Evolutionary conservation across 1,284 basidiomycete genomes (phyloP), one percentile per base, ranked within the genome.

Genomic region (Tetrapyrgos nigripes): DNA sequence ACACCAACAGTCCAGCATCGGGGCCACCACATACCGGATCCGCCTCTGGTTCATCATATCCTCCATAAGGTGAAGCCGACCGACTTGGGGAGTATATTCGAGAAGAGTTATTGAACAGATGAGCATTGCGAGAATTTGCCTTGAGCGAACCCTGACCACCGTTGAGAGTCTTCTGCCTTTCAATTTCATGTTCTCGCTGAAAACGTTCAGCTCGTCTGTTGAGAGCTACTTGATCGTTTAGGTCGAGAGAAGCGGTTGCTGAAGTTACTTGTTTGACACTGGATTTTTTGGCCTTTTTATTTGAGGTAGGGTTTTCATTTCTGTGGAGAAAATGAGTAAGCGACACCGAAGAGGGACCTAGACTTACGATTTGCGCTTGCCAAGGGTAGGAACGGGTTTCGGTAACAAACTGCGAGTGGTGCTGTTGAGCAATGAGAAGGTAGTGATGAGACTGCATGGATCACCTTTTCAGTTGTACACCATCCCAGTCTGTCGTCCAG

Each of bases 401-500:
- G 87, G 85, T 51, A 85, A 61, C 43, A 93, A 73, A 72, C 91
- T 93, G 72, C 63, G 53, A 21, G 44, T 54, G 55, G 50, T 40
- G 37, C 17, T 17, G 56, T 56, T 57, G 50, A 53, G 62, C 50
- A 67, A 73, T 62, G 71, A 66, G 29, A 53, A 51, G 54, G 43
- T 33, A 56, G 23, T 19, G 31, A 53, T 37, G 26, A 46, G 43
- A 35, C 24, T 48, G 31, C 17, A 59, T 17, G 35, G 33, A 70
- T 67, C 70, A 92, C 91, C 88, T 91, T 81, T 92, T 83, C 61
- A 97, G 80, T 75, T 94, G 89, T 43, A 93, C 83, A 44, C 83
- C 87, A 27, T 82, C 76, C 94, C 94, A 97, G 73, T 97, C 93
- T 55, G 89, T 95, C 29, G 91, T 92, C 89, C 93, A 93, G 35